phyloP scores from a whole-genome alignment of 495 filamentous ascomycete species.

The Massariosphaeria phaeospora region DNA sequence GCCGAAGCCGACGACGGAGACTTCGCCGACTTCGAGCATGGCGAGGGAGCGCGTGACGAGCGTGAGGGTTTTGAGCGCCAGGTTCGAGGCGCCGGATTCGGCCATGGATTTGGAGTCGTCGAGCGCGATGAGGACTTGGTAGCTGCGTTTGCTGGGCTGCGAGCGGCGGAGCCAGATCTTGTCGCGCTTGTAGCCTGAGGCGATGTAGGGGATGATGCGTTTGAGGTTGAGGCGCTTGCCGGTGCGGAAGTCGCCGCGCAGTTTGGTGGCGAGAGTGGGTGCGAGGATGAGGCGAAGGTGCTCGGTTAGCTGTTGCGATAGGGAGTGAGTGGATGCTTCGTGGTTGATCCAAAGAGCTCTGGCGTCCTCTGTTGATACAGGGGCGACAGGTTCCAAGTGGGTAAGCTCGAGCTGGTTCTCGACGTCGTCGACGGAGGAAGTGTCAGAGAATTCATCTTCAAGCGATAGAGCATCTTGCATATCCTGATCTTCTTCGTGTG shows the following conservation, averaged over 20 bases:
- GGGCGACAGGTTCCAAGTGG: conserved; percentile 52
- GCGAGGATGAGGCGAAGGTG: conserved; percentile 93
- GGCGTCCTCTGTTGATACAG: conserved; percentile 55
- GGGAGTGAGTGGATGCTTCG: conserved; percentile 73
- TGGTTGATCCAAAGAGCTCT: conserved; percentile 79
- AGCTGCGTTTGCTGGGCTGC: conserved; percentile 84
- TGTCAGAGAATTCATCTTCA: conserved; percentile 32
- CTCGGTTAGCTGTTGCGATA: conserved; percentile 82
- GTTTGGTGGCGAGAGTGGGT: conserved; percentile 89
- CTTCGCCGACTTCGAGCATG: conserved; percentile 89
- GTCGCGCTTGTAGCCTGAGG: conserved; percentile 93
- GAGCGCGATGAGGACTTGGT: conserved; percentile 95
- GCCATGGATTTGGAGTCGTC: conserved; percentile 94
- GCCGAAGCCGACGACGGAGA: conserved; percentile 86
- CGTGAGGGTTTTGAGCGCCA: conserved; percentile 88
- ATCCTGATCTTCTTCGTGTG: conserved; percentile 38
- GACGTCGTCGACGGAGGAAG: conserved; percentile 46
- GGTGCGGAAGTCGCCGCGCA: conserved; percentile 93
- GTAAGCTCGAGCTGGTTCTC: conserved; percentile 69
- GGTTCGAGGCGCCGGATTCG: conserved; percentile 58
- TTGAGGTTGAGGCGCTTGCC: conserved; percentile 98
- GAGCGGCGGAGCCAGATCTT: conserved; percentile 99
- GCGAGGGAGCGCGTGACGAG: conserved; percentile 78
- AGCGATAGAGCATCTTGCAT: conserved; percentile 36
- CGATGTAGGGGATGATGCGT: conserved; percentile 98